Percentiles rank a stretch among this genome's conserved stretches.
Conservation (phyloP, 495 filamentous ascomycete species). For the Penicillium dipodomyicola region DNA sequence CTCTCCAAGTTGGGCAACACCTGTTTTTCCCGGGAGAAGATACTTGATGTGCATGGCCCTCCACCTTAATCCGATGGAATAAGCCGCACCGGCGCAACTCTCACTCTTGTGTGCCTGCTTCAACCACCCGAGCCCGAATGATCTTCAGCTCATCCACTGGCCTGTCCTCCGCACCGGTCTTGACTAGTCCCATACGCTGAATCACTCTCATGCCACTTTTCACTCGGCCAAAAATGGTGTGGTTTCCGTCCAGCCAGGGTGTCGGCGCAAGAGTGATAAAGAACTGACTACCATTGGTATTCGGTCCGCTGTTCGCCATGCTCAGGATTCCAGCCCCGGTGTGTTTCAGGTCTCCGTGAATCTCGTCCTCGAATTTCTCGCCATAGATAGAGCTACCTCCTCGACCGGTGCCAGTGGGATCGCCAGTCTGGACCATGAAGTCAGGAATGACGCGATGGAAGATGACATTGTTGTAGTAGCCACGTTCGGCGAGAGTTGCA, state of each 20-base stretch:
- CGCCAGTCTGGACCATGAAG: conserved; percentile 97
- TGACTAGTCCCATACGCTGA: conserved; percentile 86
- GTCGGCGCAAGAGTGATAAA: conserved; percentile 95
- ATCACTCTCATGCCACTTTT: conserved; percentile 81
- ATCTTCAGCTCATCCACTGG: conserved; percentile 85
- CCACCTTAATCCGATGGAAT: background rate
- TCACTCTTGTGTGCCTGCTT: conserved; percentile 51
- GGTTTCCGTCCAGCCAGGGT: conserved; percentile 95
- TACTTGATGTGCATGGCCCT: background rate
- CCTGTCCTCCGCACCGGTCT: conserved; percentile 75
- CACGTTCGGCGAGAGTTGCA: conserved; percentile 66
- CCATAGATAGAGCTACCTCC: conserved; percentile 90
- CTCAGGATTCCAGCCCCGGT: conserved; percentile 90
- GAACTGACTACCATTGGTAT: conserved; percentile 86
- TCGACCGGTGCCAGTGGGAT: conserved; percentile 93
- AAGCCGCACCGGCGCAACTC: background rate
- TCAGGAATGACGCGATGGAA: conserved; percentile 95
- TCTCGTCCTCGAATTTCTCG: conserved; percentile 94
- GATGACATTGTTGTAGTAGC: conserved; percentile 80
- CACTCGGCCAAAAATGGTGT: conserved; percentile 95
- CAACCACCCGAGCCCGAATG: conserved; percentile 62
- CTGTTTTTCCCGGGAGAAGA: background rate
- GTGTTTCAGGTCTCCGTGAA: conserved; percentile 73
- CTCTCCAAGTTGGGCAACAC: background rate
- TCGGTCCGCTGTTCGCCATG: conserved; percentile 94